Conservation (phyloP, 2,329 filamentous ascomycete species). For the Dactylellina parvicollis region DNA sequence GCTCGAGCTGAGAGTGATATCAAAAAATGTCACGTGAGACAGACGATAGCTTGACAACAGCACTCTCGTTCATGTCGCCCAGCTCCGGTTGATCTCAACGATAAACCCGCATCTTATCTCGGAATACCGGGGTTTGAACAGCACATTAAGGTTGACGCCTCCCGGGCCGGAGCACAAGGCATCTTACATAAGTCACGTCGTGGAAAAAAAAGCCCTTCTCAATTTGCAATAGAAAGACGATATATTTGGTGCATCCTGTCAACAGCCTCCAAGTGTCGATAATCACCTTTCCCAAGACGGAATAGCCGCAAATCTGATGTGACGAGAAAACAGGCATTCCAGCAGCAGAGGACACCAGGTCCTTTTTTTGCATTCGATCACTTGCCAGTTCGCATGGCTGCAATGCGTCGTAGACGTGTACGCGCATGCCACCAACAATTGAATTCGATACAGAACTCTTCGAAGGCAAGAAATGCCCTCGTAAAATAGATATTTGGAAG, state of each 20-base stretch:
- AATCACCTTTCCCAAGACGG: slow-evolving; percentile 54
- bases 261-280: slow-evolving; percentile 51
- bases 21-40: slow-evolving; percentile 21
- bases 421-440: slow-evolving; percentile 29
- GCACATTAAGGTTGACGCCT: slow-evolving; percentile 27
- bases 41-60: slow-evolving; percentile 17
- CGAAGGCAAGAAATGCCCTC: too few relatives aligned
- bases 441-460: background rate
- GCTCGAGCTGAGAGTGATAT: background rate
- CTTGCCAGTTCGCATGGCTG: slow-evolving; percentile 47
- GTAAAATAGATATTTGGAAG: background rate
- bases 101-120: slow-evolving; percentile 22
- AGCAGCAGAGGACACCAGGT: slow-evolving; percentile 40
- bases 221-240: slow-evolving; percentile 54
- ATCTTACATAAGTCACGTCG: slow-evolving; percentile 22
- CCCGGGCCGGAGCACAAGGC: slow-evolving; percentile 22
- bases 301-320: slow-evolving; percentile 49
- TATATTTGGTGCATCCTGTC: slow-evolving; percentile 40
- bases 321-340: slow-evolving; percentile 52
- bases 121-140: slow-evolving; percentile 21
- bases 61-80: background rate
- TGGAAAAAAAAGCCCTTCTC: background rate
- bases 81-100: slow-evolving; percentile 20
- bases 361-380: slow-evolving; percentile 43
- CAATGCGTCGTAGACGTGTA: slow-evolving; percentile 51